Evolutionary conservation across 345 rosid species (phyloP).

Genomic region (Eucalyptus pumila): DNA sequence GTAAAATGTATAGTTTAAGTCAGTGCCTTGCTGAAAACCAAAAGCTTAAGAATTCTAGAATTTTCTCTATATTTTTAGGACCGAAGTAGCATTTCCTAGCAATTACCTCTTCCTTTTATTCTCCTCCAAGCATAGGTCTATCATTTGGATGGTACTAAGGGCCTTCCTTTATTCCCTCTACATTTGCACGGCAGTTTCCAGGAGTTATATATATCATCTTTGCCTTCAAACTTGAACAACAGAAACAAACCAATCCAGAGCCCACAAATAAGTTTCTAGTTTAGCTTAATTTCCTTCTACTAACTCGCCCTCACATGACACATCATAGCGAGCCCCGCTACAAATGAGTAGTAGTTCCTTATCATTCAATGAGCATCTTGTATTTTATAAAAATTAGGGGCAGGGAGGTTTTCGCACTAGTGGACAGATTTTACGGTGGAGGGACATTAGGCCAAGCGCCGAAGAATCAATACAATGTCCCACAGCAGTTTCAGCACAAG

Average conservation of each 20-base stretch:
- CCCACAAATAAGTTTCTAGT: background rate
- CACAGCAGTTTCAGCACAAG: background rate
- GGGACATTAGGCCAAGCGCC: background rate
- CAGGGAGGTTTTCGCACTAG: background rate
- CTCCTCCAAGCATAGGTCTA: background rate
- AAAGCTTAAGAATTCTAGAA: background rate
- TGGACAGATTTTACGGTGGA: background rate
- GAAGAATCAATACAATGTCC: background rate
- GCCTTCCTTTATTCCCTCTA: background rate
- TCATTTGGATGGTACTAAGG: background rate
- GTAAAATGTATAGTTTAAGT: background rate
- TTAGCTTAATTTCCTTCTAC: background rate
- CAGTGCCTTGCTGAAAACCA: background rate
- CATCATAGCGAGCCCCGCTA: background rate
- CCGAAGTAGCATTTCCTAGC: background rate
- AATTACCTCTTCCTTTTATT: background rate
- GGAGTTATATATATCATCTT: background rate
- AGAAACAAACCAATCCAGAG: background rate
- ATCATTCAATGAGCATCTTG: background rate
- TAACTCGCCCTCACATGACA: background rate
- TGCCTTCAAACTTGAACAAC: background rate
- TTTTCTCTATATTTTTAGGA: background rate
- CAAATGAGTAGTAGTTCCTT: background rate
- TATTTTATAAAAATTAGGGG: background rate
- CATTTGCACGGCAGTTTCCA: background rate